Evolutionary conservation across 495 filamentous ascomycete species (phyloP).

Genomic region (Aspergillus indologenus): DNA sequence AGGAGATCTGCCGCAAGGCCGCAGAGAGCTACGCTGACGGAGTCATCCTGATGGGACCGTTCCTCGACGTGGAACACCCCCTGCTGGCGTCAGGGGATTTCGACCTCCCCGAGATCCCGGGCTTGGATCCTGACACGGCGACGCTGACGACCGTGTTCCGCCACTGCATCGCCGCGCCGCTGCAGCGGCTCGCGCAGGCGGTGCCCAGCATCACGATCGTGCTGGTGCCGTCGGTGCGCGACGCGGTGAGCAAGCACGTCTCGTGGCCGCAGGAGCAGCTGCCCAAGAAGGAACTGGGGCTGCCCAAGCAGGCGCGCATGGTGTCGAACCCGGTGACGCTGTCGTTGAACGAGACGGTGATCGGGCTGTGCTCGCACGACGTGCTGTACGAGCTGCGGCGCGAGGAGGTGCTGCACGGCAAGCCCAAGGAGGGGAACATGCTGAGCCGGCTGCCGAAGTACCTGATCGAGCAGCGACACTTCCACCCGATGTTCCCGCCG

Average conservation of each 20-base stretch:
- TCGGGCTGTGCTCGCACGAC: conserved; percentile 81
- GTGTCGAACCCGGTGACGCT: conserved; percentile 88
- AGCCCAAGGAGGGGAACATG: conserved; percentile 53
- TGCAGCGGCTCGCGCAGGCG: conserved; percentile 60
- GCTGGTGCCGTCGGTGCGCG: conserved; percentile 81
- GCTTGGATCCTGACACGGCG: conserved; percentile 66
- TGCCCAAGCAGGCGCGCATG: conserved; percentile 70
- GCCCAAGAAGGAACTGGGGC: conserved; percentile 62
- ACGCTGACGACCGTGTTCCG: conserved; percentile 83
- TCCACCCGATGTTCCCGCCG: conserved; percentile 84
- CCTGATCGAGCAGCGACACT: conserved; percentile 84
- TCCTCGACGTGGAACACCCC: conserved; percentile 88
- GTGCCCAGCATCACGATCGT: conserved; percentile 78
- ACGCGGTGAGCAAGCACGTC: conserved; percentile 76
- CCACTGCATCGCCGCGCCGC: conserved; percentile 64
- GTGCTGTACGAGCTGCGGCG: conserved; percentile 71
- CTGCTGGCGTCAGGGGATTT: conserved; percentile 86
- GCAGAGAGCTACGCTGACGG: conserved; percentile 71
- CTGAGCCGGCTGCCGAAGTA: conserved; percentile 67
- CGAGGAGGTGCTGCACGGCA: conserved; percentile 67
- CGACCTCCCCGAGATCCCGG: conserved; percentile 73
- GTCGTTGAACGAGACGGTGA: conserved; percentile 75
- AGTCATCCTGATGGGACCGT: conserved; percentile 80
- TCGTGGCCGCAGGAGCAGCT: conserved; percentile 89
- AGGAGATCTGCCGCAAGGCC: conserved; percentile 74